phyloP scores from a whole-genome alignment of 176 grass and related monocot genomes.

The Saccharum spontaneum region DNA sequence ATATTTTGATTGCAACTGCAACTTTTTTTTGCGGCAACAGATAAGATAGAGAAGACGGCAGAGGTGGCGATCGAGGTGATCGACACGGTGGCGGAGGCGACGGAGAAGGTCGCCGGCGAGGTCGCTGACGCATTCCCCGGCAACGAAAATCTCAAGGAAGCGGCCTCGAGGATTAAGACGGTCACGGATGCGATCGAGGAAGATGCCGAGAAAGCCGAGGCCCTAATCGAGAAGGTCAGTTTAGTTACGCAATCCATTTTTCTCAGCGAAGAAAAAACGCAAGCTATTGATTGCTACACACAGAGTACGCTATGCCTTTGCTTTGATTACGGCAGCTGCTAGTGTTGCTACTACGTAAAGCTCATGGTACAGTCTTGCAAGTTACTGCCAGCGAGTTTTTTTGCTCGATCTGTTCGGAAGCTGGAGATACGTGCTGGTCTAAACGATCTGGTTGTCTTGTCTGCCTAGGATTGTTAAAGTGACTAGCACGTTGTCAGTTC shows the following conservation, averaged over 20 bases:
- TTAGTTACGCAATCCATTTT: not conserved
- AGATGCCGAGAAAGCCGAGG: constrained; percentile 58
- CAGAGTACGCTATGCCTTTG: too few species aligned
- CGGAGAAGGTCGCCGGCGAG: constrained; percentile 55
- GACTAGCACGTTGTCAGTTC: not conserved
- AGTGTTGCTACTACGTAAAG: constrained; percentile 8
- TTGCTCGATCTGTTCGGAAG: not conserved
- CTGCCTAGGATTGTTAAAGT: not conserved
- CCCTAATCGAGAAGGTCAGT: constrained; percentile 52
- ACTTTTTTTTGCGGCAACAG: constrained; percentile 22
- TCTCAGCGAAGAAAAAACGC: not conserved
- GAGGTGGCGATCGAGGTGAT: constrained; percentile 44
- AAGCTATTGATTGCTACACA: not conserved
- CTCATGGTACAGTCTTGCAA: constrained; percentile 5
- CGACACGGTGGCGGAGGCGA: constrained; percentile 61
- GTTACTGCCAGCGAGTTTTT: not conserved
- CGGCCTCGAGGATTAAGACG: constrained; percentile 50
- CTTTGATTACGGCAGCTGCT: constrained; percentile 2
- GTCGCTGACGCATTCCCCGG: constrained; percentile 49
- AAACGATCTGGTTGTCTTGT: not conserved
- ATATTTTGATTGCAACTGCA: not conserved
- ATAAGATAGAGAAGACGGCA: constrained; percentile 54
- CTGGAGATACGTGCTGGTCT: constrained; percentile 29
- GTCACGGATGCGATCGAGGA: constrained; percentile 46
- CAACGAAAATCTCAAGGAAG: constrained; percentile 40